Base-by-base conservation (phyloP, 495 filamentous ascomycete species). In the Podospora sp. region DNA sequence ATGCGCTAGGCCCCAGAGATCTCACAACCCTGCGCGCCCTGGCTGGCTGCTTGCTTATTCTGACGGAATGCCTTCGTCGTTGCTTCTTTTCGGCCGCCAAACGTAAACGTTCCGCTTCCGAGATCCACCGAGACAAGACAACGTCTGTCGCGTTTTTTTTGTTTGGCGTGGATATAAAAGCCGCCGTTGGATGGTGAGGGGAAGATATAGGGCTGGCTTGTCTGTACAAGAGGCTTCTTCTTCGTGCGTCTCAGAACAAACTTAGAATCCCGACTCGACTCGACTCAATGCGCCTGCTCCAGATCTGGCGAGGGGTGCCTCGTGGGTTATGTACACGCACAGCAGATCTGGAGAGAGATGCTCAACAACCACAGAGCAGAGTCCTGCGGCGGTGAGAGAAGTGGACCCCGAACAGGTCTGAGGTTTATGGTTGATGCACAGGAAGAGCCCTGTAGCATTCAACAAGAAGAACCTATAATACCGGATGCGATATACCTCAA, bases 281-380 rank as follows among this genome's bases (percentile, higher is more conserved):
- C 29, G 6, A 21, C 20, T 25, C 60, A 21, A 65, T 64, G 60
- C 64, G 62, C 50, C 61, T 61, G 46, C 33, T 65, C 33, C 36
- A 63, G 61, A 67, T 62, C 52, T 64, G 51, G 35, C 62, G 57
- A 27, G 67, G 69, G 63, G 53, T 59, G 35, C 50, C 62, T 70
- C 50, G 69, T 64, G 67, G 71, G 61, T 75, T 75, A 73, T 73
- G 71, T 75, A 72, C 62, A 62, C 67, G 61, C 60, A 64, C 63
- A 25, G 16, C 40, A 33, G 40, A 46, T 46, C 40, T 46, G 40
- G 26, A 60, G 55, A 40, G n/a, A 51, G 52, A 40, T 29, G 26
- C 24, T n/a, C 26, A 60, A 21, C 29, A 60, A 33, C 57, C 29
- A 33, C 29, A 8, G 29, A 33, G 29, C 24, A 21, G 14, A 60